phyloP scores from a whole-genome alignment of 2,329 filamentous ascomycete species.

The Dryadomyces quercus-mongolicae region DNA sequence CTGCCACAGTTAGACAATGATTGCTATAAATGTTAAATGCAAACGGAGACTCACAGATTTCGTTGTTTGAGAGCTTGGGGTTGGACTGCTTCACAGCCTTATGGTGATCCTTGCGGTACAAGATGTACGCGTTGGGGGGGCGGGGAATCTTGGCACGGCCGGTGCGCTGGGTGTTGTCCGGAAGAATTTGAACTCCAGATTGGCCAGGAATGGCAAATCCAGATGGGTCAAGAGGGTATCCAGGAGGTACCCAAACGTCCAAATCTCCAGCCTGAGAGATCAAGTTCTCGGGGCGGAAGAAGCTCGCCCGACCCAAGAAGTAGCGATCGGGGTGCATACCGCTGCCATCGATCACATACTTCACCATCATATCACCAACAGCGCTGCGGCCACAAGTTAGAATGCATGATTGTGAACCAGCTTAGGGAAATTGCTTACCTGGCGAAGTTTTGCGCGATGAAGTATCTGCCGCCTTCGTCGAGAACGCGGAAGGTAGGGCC shows the following conservation, averaged over 20 bases:
- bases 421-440: not conserved
- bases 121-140: conserved; percentile 29
- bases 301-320: conserved; percentile 5
- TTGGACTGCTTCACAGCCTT: conserved; percentile 20
- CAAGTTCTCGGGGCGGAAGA: conserved; percentile 6
- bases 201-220: not conserved
- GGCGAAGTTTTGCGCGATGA: conserved; percentile 8
- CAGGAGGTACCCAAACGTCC: conserved; percentile 8
- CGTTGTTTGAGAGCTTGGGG: conserved; percentile 26
- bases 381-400: not conserved
- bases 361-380: conserved; percentile 6
- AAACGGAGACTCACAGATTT: conserved; percentile 24
- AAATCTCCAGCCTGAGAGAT: conserved; percentile 2
- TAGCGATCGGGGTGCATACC: conserved; percentile 8
- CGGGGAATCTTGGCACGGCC: conserved; percentile 18
- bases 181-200: not conserved
- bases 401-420: not conserved
- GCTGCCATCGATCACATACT: conserved; percentile 10
- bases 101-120: conserved; percentile 28
- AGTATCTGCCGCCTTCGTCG: conserved; percentile 8
- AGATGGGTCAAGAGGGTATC: not conserved
- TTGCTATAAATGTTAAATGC: not conserved
- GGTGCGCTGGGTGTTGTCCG: not conserved
- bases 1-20: conserved; percentile 15
- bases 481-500: conserved; percentile 8